phyloP scores from a whole-genome alignment of 768 basidiomycete genomes.

The Pisolithus sp. region DNA sequence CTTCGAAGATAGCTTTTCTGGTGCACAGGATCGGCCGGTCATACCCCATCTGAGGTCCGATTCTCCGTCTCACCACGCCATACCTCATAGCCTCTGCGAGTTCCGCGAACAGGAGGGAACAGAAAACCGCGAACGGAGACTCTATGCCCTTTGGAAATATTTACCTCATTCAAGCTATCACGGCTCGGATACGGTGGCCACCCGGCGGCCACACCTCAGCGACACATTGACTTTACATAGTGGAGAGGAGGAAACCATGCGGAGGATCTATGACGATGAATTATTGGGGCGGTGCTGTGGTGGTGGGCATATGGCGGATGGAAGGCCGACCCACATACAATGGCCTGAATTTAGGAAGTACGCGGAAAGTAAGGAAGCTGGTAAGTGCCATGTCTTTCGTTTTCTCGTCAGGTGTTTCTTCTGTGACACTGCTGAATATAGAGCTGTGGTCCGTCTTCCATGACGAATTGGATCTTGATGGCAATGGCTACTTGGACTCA shows the following conservation, averaged over 20 bases:
- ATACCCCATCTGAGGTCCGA: conserved; percentile 59
- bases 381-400: conserved; percentile 34
- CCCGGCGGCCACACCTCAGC: conserved; percentile 9
- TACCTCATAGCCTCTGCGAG: conserved; percentile 50
- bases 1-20: conserved; percentile 46
- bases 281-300: conserved; percentile 46
- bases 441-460: conserved; percentile 92
- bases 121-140: conserved; percentile 51
- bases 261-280: conserved; percentile 73
- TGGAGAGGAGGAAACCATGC: conserved; percentile 49
- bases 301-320: conserved; percentile 37
- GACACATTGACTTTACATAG: conserved; percentile 37
- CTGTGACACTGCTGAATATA: conserved; percentile 25
- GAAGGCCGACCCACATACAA: conserved; percentile 41
- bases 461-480: conserved; percentile 83
- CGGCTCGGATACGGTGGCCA: conserved; percentile 19
- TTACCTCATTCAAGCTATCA: conserved; percentile 34
- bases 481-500: conserved; percentile 76
- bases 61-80: conserved; percentile 31
- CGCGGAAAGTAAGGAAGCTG: conserved; percentile 75
- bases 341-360: conserved; percentile 75
- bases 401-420: conserved; percentile 4
- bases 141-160: conserved; percentile 59
- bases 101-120: conserved; percentile 61
- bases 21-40: conserved; percentile 47